Conservation (phyloP, 2,329 filamentous ascomycete species). For the Colletotrichum euphorbiae region DNA sequence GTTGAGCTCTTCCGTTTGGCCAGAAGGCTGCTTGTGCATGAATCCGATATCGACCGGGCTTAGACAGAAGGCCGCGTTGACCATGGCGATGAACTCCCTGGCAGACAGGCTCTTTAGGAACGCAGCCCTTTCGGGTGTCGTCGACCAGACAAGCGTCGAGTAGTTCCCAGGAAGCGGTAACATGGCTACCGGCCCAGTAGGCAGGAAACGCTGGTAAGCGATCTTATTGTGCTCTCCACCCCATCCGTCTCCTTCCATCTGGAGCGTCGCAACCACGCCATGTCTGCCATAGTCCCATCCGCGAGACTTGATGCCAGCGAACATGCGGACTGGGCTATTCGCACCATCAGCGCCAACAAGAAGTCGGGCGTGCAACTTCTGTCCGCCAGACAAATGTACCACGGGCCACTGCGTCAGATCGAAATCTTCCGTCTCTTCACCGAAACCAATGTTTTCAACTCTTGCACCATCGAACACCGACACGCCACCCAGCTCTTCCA, state of each 20-base stretch:
- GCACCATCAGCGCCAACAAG: slow-evolving; percentile 94
- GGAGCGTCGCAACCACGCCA: slow-evolving; percentile 89
- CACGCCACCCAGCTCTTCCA: slow-evolving; percentile 76
- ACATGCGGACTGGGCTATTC: slow-evolving; percentile 91
- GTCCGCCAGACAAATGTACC: slow-evolving; percentile 76
- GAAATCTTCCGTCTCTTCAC: slow-evolving; percentile 73
- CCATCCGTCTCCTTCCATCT: slow-evolving; percentile 72
- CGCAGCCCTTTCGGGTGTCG: slow-evolving; percentile 82
- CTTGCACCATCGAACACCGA: slow-evolving; percentile 80
- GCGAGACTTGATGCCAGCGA: slow-evolving; percentile 84
- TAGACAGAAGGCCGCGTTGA: slow-evolving; percentile 94
- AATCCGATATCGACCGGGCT: slow-evolving; percentile 83
- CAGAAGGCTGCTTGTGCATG: slow-evolving; percentile 73
- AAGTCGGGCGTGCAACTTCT: slow-evolving; percentile 80
- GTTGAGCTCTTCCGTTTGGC: slow-evolving; percentile 79
- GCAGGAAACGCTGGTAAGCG: slow-evolving; percentile 95
- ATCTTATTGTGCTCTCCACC: slow-evolving; percentile 71
- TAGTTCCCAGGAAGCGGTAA: slow-evolving; percentile 87
- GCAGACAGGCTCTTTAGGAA: slow-evolving; percentile 80
- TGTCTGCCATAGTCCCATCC: slow-evolving; percentile 96
- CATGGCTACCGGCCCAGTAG: slow-evolving; percentile 90
- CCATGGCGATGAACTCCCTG: slow-evolving; percentile 83
- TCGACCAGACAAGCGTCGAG: slow-evolving; percentile 94
- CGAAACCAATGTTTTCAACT: slow-evolving; percentile 83
- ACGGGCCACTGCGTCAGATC: slow-evolving; percentile 92